Conservation (phyloP, 768 basidiomycete species). For the Chlorophyllum brunneum region DNA sequence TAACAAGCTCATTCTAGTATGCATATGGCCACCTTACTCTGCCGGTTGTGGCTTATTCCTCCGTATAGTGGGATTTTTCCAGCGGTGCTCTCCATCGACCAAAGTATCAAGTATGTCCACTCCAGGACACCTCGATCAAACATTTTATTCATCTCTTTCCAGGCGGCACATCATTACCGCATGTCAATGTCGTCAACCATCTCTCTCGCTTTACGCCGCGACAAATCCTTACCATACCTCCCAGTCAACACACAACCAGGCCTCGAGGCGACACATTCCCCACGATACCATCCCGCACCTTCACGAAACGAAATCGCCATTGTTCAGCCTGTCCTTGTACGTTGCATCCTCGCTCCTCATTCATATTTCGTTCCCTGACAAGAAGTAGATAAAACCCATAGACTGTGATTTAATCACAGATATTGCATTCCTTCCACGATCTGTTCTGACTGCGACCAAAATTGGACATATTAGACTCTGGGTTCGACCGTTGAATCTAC, state of each 20-base stretch:
- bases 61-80: constrained; percentile 93
- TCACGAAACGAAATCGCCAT: constrained; percentile 87
- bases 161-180: constrained; percentile 65
- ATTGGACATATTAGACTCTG: constrained; percentile 78
- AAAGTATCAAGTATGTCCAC: constrained; percentile 52
- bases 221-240: constrained; percentile 55
- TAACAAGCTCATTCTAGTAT: constrained; percentile 86
- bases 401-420: constrained; percentile 76
- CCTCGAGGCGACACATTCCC: constrained; percentile 36
- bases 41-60: constrained; percentile 13
- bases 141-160: not conserved
- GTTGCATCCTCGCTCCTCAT: constrained; percentile 21
- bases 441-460: constrained; percentile 76
- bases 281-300: constrained; percentile 82
- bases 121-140: not conserved
- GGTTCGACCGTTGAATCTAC: constrained; percentile 66
- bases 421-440: constrained; percentile 74
- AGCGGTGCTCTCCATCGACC: constrained; percentile 88
- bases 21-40: constrained; percentile 18
- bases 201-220: constrained; percentile 68
- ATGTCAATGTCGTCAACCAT: constrained; percentile 76
- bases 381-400: constrained; percentile 68
- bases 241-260: constrained; percentile 34
- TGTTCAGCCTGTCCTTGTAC: constrained; percentile 85
- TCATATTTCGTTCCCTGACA: constrained; percentile 4